Evolutionary conservation across 2,329 filamentous ascomycete genomes (phyloP), one percentile per base, ranked within the genome.

Genomic region (Pyrenochaeta sp.): DNA sequence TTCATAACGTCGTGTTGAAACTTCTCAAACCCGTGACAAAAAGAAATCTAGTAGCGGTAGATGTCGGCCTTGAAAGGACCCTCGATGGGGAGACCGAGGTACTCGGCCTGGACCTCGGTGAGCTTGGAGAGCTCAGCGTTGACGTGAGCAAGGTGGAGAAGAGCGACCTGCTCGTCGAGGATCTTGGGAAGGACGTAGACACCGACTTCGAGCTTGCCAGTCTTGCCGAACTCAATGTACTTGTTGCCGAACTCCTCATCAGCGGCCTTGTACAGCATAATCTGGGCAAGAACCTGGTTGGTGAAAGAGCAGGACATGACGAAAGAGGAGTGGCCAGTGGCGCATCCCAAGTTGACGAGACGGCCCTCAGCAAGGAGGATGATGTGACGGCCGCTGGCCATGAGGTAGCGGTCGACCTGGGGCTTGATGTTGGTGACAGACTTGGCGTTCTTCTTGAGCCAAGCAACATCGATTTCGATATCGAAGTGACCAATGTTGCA

Each of bases 401-500:
- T 94, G 67, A 88, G 81, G 88, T 86, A 99, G 75, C 94, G 91
- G 85, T 99, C 94, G 69, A 99, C 94, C 82, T 99, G 94, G 72
- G 94, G 93, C 88, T 99, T 99, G 86, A 99, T 96, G 87, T 94
- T 96, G 82, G 93, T 88, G 61, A 93, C 88, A 70, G 87, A 91
- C 77, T 86, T 84, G 74, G 93, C 88, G 80, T 96, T 97, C 78
- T 86, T 86, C 89, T 97, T 97, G 78, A 99, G 83, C 94, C 94
- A 99, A 62, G 94, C 94, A 78, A 99, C 94, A 76, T 99, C 94
- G 69, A 99, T 99, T 83, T 99, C 94, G 69, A 96, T 96, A 77
- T 99, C 93, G 79, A 99, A 99, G 84, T 99, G 93, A 74, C 93
- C 93, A 80, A 99, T 99, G 85, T 99, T 99, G 91, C 93, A 97